A percentile compares a stretch with the other conserved stretches of the same genome.
These are phyloP conservation scores for Rhododendron mucronatum DNA, from an alignment of 148 eudicot genomes.

Conservation along the genomic window DNA sequence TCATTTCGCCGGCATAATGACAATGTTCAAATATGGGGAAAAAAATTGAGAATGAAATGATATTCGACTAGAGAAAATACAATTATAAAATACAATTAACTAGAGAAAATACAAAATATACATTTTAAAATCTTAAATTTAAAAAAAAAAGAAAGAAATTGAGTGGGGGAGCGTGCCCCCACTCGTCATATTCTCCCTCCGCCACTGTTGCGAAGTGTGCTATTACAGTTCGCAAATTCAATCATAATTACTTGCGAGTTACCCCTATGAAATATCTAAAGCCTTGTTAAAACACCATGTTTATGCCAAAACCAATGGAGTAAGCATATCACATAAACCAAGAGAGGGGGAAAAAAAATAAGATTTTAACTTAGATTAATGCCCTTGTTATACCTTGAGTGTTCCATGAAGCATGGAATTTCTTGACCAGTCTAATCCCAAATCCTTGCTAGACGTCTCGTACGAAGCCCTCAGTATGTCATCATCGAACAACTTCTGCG, in stretches of 20 bases:
- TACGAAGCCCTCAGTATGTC: slow-evolving; percentile 49
- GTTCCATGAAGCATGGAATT: slow-evolving; percentile 30
- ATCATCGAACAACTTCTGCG: slow-evolving; percentile 33
- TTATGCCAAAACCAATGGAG: not conserved
- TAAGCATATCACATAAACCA: not conserved
- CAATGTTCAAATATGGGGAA: too few relatives aligned
- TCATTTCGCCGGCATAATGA: too few relatives aligned
- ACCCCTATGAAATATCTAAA: not conserved
- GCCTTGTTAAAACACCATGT: not conserved
- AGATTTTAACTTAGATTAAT: not conserved
- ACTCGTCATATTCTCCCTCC: too few relatives aligned
- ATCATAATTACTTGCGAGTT: not conserved
- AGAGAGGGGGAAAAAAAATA: not conserved
- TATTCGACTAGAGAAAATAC: too few relatives aligned
- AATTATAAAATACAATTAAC: too few relatives aligned
- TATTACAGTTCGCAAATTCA: not conserved
- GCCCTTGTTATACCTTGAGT: slow-evolving; percentile 39
- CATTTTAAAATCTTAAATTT: too few relatives aligned
- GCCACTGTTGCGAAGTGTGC: too few relatives aligned
- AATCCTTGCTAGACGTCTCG: slow-evolving; percentile 32
- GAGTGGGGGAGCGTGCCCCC: too few relatives aligned
- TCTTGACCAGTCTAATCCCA: slow-evolving; percentile 46
- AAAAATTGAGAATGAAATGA: too few relatives aligned
- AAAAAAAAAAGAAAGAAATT: too few relatives aligned
- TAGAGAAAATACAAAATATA: too few relatives aligned